A percentile compares a stretch with the other conserved stretches of the same genome.
Conservation (phyloP, 306 rosid species). For the Astragalus membranaceus region DNA sequence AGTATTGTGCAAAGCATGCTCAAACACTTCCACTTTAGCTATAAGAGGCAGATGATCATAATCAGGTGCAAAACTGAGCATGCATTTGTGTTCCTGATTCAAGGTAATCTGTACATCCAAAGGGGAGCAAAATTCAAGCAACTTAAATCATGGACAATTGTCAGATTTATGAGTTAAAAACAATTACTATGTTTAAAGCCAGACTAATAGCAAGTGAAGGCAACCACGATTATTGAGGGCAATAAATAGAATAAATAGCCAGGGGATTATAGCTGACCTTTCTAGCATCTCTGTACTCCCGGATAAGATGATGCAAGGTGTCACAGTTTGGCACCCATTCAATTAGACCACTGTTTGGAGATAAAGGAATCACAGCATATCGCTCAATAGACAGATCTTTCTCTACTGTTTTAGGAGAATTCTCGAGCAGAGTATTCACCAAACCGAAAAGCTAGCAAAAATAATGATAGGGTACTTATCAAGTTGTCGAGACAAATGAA, state of each 20-base stretch:
- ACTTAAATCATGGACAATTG: slow-evolving; percentile 18
- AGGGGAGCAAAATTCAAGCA: background rate
- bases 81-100: slow-evolving; percentile 91
- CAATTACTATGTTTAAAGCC: slow-evolving; percentile 1
- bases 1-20: slow-evolving; percentile 76
- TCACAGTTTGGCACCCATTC: slow-evolving; percentile 99
- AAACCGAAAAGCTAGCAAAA: slow-evolving; percentile 82
- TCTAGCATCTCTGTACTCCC: slow-evolving; percentile 90
- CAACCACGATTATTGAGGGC: background rate
- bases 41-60: slow-evolving; percentile 93
- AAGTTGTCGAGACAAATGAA: background rate
- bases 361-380: slow-evolving; percentile 83
- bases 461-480: slow-evolving; percentile 6
- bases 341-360: slow-evolving; percentile 96
- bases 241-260: background rate
- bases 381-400: slow-evolving; percentile 84
- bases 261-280: slow-evolving; percentile 52
- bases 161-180: background rate
- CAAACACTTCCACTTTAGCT: slow-evolving; percentile 98
- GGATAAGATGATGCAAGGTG: slow-evolving; percentile 81
- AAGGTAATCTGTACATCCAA: slow-evolving; percentile 56
- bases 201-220: background rate
- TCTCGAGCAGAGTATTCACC: slow-evolving; percentile 88
- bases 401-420: slow-evolving; percentile 75
- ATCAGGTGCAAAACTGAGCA: slow-evolving; percentile 97